phyloP scores from a whole-genome alignment of 2,329 filamentous ascomycete species.

The Nannizzia gypsea region DNA sequence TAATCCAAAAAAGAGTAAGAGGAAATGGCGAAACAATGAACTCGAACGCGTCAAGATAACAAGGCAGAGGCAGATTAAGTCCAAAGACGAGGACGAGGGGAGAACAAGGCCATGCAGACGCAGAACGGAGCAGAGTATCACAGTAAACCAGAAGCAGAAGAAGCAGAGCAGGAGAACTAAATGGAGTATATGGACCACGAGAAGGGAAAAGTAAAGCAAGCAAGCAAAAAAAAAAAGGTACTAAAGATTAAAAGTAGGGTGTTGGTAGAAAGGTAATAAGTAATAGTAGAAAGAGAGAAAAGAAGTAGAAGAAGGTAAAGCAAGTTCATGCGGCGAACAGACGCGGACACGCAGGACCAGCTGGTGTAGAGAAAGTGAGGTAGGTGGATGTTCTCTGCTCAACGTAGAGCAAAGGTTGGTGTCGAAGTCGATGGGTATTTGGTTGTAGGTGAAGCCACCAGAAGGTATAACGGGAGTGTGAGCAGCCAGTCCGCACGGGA shows the following conservation, averaged over 20 bases:
- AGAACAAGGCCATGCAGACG: slow-evolving; percentile 16
- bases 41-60: neutral
- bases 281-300: slow-evolving; percentile 13
- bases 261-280: neutral
- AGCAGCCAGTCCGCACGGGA: neutral
- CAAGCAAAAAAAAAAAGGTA: slow-evolving; percentile 16
- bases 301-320: slow-evolving; percentile 23
- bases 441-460: neutral
- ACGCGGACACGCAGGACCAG: slow-evolving; percentile 35
- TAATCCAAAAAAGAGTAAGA: neutral
- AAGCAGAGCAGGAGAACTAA: slow-evolving; percentile 21
- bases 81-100: neutral
- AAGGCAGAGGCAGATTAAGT: slow-evolving; percentile 1
- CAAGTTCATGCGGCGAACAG: slow-evolving; percentile 15
- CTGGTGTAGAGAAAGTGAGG: slow-evolving; percentile 28
- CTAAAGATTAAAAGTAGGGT: slow-evolving; percentile 3
- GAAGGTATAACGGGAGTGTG: neutral
- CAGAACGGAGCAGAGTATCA: slow-evolving; percentile 21
- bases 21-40: neutral
- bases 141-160: slow-evolving; percentile 22
- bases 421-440: neutral
- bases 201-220: slow-evolving; percentile 13
- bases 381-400: slow-evolving; percentile 22
- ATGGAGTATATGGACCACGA: slow-evolving; percentile 4
- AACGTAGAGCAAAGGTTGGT: slow-evolving; percentile 15